Percentiles rank a stretch among this genome's conserved stretches.
phyloP scores from a whole-genome alignment of 2,329 filamentous ascomycete genomes.

The Aciculosporium take region DNA sequence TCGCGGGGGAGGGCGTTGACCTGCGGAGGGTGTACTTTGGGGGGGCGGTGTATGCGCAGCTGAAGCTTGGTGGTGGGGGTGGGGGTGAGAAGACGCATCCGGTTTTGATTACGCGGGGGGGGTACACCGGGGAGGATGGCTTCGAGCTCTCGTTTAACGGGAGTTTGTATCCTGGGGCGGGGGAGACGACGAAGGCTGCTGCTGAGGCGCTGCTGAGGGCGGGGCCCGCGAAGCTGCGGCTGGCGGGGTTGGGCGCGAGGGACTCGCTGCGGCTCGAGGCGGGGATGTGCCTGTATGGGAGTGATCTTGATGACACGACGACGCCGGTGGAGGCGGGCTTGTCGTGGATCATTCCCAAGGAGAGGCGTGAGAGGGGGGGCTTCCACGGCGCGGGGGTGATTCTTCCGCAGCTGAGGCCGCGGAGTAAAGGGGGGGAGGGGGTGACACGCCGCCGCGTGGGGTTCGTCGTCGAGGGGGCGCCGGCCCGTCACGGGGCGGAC shows the following conservation, averaged over 20 bases:
- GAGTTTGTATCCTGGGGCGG: conserved; percentile 25
- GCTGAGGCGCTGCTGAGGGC: conserved; percentile 58
- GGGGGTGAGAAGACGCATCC: conserved; percentile 29
- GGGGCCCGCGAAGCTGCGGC: conserved; percentile 47
- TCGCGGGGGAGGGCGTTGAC: conserved; percentile 39
- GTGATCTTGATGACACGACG: conserved; percentile 74
- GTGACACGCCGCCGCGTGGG: conserved; percentile 65
- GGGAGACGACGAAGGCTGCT: conserved; percentile 33
- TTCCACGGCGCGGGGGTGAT: conserved; percentile 79
- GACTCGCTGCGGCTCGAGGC: conserved; percentile 90
- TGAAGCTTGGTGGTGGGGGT: conserved; percentile 43
- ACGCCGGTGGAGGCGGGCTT: conserved; percentile 44
- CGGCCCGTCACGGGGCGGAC: conserved; percentile 76
- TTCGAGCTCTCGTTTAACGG: conserved; percentile 78
- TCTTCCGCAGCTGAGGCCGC: conserved; percentile 58
- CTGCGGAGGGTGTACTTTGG: conserved; percentile 71
- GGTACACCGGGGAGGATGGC: conserved; percentile 95
- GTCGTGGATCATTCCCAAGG: conserved; percentile 72
- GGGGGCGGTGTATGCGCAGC: conserved; percentile 48
- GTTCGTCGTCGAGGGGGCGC: conserved; percentile 68
- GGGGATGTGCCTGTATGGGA: conserved; percentile 99
- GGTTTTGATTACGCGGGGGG: conserved; percentile 64
- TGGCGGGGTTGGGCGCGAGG: conserved; percentile 79
- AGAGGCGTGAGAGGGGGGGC: conserved; percentile 50
- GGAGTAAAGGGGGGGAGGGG: conserved; percentile 56